phyloP scores from a whole-genome alignment of 2,329 filamentous ascomycete species.

The Byssoonygena ceratinophila region DNA sequence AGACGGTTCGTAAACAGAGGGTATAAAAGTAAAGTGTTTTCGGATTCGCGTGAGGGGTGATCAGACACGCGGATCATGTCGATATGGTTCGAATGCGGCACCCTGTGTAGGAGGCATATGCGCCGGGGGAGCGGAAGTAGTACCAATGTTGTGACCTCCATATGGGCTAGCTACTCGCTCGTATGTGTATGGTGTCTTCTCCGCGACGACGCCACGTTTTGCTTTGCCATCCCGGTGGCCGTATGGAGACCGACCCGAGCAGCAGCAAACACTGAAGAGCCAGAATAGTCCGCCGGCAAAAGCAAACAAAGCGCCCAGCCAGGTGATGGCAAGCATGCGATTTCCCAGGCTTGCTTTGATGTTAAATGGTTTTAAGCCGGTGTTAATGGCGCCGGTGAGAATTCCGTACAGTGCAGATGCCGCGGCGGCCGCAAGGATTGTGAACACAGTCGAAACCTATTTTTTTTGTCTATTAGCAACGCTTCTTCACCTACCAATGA shows the following conservation, averaged over 20 bases:
- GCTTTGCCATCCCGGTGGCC: slow-evolving; percentile 31
- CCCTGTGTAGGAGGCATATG: slow-evolving; percentile 13
- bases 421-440: slow-evolving; percentile 57
- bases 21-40: neutral
- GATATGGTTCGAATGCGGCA: slow-evolving; percentile 17
- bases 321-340: slow-evolving; percentile 60
- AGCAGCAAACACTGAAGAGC: slow-evolving; percentile 87
- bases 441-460: slow-evolving; percentile 45
- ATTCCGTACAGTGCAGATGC: slow-evolving; percentile 63
- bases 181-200: slow-evolving; percentile 53
- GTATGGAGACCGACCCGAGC: slow-evolving; percentile 53
- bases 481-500: neutral
- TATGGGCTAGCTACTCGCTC: slow-evolving; percentile 40
- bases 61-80: slow-evolving; percentile 13
- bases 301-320: slow-evolving; percentile 70
- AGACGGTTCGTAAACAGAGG: neutral
- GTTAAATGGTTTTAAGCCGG: slow-evolving; percentile 58
- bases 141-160: slow-evolving; percentile 6
- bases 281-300: slow-evolving; percentile 75
- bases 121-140: slow-evolving; percentile 10
- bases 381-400: slow-evolving; percentile 58
- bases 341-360: slow-evolving; percentile 57
- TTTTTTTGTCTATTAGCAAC: slow-evolving; percentile 13
- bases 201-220: slow-evolving; percentile 39
- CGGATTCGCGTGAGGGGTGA: neutral